These are phyloP conservation scores for Aspergillus aculeatinus DNA, from an alignment of 2,329 filamentous ascomycete species.

Conservation along the genomic window DNA sequence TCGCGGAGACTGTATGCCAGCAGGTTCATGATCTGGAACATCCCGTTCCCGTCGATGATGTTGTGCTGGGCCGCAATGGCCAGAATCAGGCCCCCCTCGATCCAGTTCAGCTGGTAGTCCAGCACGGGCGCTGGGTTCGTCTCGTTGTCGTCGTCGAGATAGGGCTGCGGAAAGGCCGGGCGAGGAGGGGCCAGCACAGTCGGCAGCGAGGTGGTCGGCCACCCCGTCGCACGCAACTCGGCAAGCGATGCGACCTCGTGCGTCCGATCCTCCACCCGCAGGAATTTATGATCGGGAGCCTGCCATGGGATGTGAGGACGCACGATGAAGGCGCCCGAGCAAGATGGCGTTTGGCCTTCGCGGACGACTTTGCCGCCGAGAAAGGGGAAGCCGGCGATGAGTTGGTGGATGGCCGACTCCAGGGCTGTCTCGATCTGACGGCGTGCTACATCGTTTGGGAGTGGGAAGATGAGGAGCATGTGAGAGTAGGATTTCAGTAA, in stretches of 20 bases:
- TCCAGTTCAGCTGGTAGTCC: slow-evolving; percentile 26
- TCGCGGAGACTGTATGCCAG: slow-evolving; percentile 9
- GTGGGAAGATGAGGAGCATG: slow-evolving; percentile 21
- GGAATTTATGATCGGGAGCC: background rate
- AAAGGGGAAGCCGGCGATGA: slow-evolving; percentile 17
- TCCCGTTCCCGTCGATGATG: slow-evolving; percentile 24
- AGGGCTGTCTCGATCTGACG: slow-evolving; percentile 4
- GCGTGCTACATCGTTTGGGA: slow-evolving; percentile 6
- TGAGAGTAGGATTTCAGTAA: slow-evolving; percentile 24
- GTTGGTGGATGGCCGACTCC: slow-evolving; percentile 8
- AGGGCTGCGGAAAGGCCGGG: slow-evolving; percentile 28
- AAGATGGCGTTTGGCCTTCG: background rate
- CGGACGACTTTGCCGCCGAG: slow-evolving; percentile 19
- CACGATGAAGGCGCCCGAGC: slow-evolving; percentile 17
- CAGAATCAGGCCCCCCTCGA: slow-evolving; percentile 25
- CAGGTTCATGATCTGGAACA: slow-evolving; percentile 21
- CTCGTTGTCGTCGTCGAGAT: slow-evolving; percentile 18
- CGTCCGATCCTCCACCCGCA: slow-evolving; percentile 15
- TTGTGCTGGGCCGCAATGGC: slow-evolving; percentile 27
- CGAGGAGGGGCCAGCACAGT: slow-evolving; percentile 27
- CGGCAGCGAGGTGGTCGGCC: slow-evolving; percentile 33
- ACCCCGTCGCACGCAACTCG: slow-evolving; percentile 12
- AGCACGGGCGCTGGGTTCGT: slow-evolving; percentile 18
- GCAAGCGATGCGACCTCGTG: slow-evolving; percentile 1
- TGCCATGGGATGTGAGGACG: background rate